phyloP scores from a whole-genome alignment of 2,329 filamentous ascomycete genomes.

The Exserohilum rostratum region DNA sequence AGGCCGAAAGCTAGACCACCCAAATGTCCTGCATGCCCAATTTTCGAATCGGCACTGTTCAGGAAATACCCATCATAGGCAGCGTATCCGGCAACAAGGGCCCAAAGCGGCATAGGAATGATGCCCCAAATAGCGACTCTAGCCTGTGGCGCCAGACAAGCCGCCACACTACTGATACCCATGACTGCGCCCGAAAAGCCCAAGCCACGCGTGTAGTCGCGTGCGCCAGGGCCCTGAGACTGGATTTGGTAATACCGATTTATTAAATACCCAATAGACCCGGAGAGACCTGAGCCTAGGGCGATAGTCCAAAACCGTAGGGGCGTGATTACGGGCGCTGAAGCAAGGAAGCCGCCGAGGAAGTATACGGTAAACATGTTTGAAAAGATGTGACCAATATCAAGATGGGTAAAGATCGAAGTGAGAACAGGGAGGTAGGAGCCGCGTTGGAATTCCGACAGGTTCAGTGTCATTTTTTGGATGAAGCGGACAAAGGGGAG shows the following conservation, averaged over 20 bases:
- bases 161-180: constrained; percentile 49
- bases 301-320: constrained; percentile 32
- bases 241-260: constrained; percentile 12
- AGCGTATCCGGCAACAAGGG: constrained; percentile 44
- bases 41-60: constrained; percentile 28
- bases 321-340: constrained; percentile 38
- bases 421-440: constrained; percentile 50
- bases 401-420: constrained; percentile 48
- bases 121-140: constrained; percentile 47
- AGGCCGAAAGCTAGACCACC: constrained; percentile 52
- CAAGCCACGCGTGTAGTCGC: constrained; percentile 18
- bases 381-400: constrained; percentile 45
- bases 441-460: constrained; percentile 33
- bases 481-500: constrained; percentile 21
- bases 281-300: constrained; percentile 39
- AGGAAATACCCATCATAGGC: constrained; percentile 50
- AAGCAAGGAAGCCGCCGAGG: constrained; percentile 44
- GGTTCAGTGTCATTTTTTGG: constrained; percentile 44
- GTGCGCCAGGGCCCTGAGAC: background rate
- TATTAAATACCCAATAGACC: constrained; percentile 26
- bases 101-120: constrained; percentile 50
- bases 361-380: constrained; percentile 52
- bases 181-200: constrained; percentile 51
- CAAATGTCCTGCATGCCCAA: constrained; percentile 54
- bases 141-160: constrained; percentile 46